Evolutionary conservation across 2,329 filamentous ascomycete species (phyloP).

Genomic region (Byssothecium circinans): DNA sequence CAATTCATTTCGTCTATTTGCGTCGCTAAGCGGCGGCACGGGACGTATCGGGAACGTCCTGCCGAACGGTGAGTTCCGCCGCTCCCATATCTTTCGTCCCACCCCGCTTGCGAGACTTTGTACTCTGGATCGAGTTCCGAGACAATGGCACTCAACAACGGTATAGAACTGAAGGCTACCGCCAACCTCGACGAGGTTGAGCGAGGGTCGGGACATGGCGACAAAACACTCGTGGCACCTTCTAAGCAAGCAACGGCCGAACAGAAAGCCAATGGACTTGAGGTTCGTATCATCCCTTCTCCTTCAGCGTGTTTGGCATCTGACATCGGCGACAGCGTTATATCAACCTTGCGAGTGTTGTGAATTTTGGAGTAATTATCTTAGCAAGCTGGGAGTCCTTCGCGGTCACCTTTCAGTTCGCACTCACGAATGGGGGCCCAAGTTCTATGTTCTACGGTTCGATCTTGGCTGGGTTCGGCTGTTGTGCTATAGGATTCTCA

Average conservation of each 20-base stretch:
- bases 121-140: background rate
- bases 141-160: constrained; percentile 16
- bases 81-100: background rate
- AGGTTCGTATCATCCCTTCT: constrained; percentile 8
- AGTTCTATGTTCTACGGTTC: constrained; percentile 33
- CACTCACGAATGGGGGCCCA: constrained; percentile 33
- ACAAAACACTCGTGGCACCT: constrained; percentile 7
- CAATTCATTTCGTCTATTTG: too few relatives aligned
- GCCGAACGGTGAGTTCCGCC: too few relatives aligned
- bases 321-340: constrained; percentile 18
- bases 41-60: too few relatives aligned
- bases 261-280: constrained; percentile 9
- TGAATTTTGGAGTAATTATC: constrained; percentile 29
- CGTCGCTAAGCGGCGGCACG: too few relatives aligned
- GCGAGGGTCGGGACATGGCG: constrained; percentile 12
- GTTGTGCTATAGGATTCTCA: constrained; percentile 36
- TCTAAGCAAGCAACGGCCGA: too few relatives aligned
- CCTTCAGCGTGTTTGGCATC: too few relatives aligned
- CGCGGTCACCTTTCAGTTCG: constrained; percentile 30
- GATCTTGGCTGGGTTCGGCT: constrained; percentile 28
- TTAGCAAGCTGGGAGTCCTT: constrained; percentile 30
- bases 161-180: constrained; percentile 10
- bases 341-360: constrained; percentile 27
- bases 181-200: constrained; percentile 17
- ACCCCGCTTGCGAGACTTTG: background rate